A percentile compares a stretch with the other conserved stretches of the same genome.
These are phyloP conservation scores for Puya raimondii DNA, from an alignment of 176 grass and related monocot species.

Conservation along the genomic window DNA sequence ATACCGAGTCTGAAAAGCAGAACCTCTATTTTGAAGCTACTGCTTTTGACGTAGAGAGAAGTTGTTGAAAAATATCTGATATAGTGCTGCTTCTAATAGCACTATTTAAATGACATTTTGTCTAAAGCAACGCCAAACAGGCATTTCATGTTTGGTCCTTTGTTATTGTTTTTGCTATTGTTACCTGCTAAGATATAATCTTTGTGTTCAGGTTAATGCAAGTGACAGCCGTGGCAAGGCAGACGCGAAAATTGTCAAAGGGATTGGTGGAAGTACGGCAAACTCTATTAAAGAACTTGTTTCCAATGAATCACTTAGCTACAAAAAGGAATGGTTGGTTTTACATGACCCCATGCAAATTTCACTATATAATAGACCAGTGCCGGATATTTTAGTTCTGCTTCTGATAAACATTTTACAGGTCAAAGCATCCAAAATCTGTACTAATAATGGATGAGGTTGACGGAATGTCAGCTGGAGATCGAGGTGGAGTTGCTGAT, in stretches of 20 bases:
- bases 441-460: constrained; percentile 98
- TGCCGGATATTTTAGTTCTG: background rate
- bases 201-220: constrained; percentile 79
- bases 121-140: no score
- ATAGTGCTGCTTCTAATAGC: no score
- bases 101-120: no score
- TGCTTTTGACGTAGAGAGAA: no score
- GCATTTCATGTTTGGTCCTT: background rate
- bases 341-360: constrained; percentile 9
- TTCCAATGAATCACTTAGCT: constrained; percentile 68
- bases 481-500: constrained; percentile 98
- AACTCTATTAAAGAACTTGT: constrained; percentile 99
- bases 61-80: no score
- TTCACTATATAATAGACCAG: background rate
- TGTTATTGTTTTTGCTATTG: constrained; percentile 6
- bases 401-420: constrained; percentile 29
- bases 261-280: constrained; percentile 80
- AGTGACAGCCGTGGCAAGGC: constrained; percentile 98
- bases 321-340: constrained; percentile 50
- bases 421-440: constrained; percentile 63
- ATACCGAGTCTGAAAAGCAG: no score
- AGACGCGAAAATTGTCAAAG: constrained; percentile 90
- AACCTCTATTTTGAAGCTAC: no score
- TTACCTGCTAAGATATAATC: constrained; percentile 13
- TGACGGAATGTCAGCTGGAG: constrained; percentile 99